These are phyloP conservation scores for Ciborinia camelliae DNA, from an alignment of 2,329 filamentous ascomycete genomes.

Conservation along the genomic window DNA sequence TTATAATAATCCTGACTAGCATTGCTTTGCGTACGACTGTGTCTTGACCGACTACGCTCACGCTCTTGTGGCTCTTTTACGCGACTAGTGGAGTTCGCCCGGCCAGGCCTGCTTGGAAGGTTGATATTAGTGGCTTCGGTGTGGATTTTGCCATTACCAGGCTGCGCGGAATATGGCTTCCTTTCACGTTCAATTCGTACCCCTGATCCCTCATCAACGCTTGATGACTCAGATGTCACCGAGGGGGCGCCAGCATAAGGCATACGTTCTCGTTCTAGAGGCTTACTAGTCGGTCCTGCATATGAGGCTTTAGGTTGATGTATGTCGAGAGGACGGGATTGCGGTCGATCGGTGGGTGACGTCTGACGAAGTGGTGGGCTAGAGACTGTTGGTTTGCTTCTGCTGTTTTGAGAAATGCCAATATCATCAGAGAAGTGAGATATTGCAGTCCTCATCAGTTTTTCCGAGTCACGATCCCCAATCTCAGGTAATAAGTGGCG, in stretches of 20 bases:
- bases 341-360: conserved; percentile 28
- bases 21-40: conserved; percentile 27
- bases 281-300: conserved; percentile 30
- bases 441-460: conserved; percentile 59
- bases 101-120: conserved; percentile 18
- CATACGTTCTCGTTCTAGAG: conserved; percentile 39
- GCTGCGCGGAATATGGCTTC: conserved; percentile 59
- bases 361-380: conserved; percentile 30
- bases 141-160: conserved; percentile 57
- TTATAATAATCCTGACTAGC: conserved; percentile 25
- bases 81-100: conserved; percentile 32
- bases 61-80: conserved; percentile 17
- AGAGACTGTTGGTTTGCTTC: conserved; percentile 36
- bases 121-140: conserved; percentile 38
- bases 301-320: conserved; percentile 27
- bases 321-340: conserved; percentile 29
- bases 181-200: conserved; percentile 60
- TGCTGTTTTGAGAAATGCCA: conserved; percentile 43
- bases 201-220: conserved; percentile 39
- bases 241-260: conserved; percentile 39
- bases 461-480: conserved; percentile 54
- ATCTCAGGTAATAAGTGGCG: conserved; percentile 65
- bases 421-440: conserved; percentile 45
- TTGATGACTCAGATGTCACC: conserved; percentile 39
- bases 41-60: conserved; percentile 16